These are phyloP conservation scores for Calonectria crousiana DNA, from an alignment of 2,329 filamentous ascomycete species.

Conservation along the genomic window DNA sequence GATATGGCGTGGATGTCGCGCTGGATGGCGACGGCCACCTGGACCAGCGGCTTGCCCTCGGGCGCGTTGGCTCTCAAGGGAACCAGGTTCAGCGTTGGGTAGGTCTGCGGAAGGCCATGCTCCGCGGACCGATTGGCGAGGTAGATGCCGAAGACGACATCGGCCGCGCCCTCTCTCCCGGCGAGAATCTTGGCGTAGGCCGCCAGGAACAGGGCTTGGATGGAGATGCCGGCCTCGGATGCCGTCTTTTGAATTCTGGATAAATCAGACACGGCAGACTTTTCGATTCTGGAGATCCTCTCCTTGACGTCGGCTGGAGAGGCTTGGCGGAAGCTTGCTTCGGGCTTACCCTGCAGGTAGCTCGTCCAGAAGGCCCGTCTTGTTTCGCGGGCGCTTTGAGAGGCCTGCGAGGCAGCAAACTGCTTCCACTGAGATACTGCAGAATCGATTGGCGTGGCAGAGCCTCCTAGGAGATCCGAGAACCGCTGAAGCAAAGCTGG, in stretches of 20 bases:
- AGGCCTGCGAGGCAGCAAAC: slow-evolving; percentile 30
- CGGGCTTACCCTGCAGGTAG: slow-evolving; percentile 49
- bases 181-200: slow-evolving; percentile 67
- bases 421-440: slow-evolving; percentile 44
- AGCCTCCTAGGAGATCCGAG: slow-evolving; percentile 27
- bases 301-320: slow-evolving; percentile 21
- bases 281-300: slow-evolving; percentile 55
- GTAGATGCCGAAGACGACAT: slow-evolving; percentile 81
- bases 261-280: slow-evolving; percentile 58
- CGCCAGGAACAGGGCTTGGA: slow-evolving; percentile 83
- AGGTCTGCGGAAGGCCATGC: slow-evolving; percentile 60
- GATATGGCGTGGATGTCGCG: slow-evolving; percentile 73
- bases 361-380: slow-evolving; percentile 56
- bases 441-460: not conserved
- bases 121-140: slow-evolving; percentile 78
- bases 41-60: slow-evolving; percentile 51
- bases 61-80: slow-evolving; percentile 71
- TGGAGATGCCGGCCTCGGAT: slow-evolving; percentile 68
- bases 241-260: slow-evolving; percentile 48
- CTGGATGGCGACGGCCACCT: slow-evolving; percentile 73
- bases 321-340: not conserved
- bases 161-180: slow-evolving; percentile 46
- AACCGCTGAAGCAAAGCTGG: slow-evolving; percentile 67
- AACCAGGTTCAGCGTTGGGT: slow-evolving; percentile 84
- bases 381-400: slow-evolving; percentile 10